Conservation (phyloP, 2,329 filamentous ascomycete species). For the Ceratocystis huliohia region DNA sequence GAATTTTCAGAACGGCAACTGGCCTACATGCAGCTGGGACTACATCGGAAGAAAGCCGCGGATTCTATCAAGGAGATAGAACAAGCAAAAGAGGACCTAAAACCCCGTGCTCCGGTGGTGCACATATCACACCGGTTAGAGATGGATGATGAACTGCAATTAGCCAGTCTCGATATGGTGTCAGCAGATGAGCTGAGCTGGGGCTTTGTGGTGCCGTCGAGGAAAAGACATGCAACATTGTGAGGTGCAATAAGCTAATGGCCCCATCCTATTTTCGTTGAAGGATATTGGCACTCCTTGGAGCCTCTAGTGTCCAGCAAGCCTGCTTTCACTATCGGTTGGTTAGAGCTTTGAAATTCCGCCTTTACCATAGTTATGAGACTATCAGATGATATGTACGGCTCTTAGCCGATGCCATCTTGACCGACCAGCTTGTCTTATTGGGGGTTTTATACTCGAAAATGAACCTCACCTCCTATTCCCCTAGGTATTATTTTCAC, state of each 20-base stretch:
- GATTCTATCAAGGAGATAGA: background rate
- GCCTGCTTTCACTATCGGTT: background rate
- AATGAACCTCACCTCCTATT: no score
- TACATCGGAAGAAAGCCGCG: background rate
- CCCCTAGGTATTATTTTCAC: no score
- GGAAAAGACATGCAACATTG: background rate
- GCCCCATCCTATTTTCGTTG: background rate
- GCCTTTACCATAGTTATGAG: no score
- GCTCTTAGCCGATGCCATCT: no score
- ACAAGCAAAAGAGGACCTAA: background rate
- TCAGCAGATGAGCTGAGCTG: background rate
- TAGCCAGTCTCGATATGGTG: background rate
- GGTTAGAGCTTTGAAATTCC: no score
- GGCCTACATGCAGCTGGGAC: conserved; percentile 7
- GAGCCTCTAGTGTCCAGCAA: background rate
- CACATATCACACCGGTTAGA: background rate
- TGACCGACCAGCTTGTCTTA: no score
- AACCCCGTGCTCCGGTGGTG: background rate
- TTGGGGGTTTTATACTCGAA: no score
- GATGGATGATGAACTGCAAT: background rate
- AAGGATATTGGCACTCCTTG: background rate
- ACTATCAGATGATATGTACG: no score
- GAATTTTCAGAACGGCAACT: conserved; percentile 7
- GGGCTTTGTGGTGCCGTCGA: background rate
- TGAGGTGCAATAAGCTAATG: background rate